Conservation (phyloP, 164 flowering plant species). For the Umbilicus rupestris region DNA sequence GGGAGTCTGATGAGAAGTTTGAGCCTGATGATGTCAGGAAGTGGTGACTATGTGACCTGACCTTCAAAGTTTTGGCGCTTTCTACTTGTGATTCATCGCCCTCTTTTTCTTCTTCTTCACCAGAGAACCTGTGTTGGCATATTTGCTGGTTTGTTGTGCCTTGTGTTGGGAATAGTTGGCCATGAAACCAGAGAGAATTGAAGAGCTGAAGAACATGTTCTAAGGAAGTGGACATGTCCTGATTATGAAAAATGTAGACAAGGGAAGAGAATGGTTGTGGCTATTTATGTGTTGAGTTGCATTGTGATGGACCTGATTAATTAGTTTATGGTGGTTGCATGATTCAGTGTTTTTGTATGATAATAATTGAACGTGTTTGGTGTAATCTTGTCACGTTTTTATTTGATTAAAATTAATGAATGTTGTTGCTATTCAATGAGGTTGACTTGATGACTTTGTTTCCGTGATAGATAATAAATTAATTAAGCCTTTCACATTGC, state of each 20-base stretch:
- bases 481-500: not conserved
- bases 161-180: not conserved
- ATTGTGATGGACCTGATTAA: not conserved
- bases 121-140: not conserved
- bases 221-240: not conserved
- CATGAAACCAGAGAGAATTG: not conserved
- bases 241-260: not conserved
- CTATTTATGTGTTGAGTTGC: not conserved
- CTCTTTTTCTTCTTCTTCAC: not conserved
- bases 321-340: not conserved
- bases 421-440: not conserved
- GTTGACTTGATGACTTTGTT: not conserved
- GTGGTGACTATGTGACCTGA: not conserved
- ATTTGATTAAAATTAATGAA: not conserved
- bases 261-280: too few species aligned
- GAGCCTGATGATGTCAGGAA: not conserved
- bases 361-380: conserved; percentile 4
- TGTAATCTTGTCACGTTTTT: conserved; percentile 4
- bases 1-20: not conserved
- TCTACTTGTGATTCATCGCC: not conserved
- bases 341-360: not conserved
- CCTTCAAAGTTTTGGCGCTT: not conserved
- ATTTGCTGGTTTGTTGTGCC: too few species aligned
- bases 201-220: not conserved
- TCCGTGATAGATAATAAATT: not conserved